Evolutionary conservation across 345 rosid genomes (phyloP), one percentile per base, ranked within the genome.

Genomic region (Lepidium africanum): DNA sequence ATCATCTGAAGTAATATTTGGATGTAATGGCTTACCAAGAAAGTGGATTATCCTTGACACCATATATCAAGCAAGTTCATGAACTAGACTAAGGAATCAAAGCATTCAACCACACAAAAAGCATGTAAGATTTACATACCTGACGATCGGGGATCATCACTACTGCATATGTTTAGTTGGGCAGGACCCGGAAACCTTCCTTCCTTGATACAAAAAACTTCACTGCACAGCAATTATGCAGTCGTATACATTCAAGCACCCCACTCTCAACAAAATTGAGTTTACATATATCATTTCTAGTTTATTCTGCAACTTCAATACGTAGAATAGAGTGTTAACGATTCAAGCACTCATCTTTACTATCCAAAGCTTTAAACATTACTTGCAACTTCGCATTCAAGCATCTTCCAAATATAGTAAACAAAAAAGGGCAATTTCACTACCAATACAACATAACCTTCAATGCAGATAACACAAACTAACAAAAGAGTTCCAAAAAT

Each of bases 401-500:
- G 23, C 19, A 50, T 41, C 40, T 65, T 41, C 43, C 15, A 42
- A 59, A 36, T 25, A 23, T 8, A 66, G 72, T 42, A 10, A 15
- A n/a, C 0, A 14, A 47, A 37, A 14, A 4, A 23, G 17, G 37
- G 53, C 3, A 30, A 48, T 35, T 27, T 38, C 45, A 47, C n/a
- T 59, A 66, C 41, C 52, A 67, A 13, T 60, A 37, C 38, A 74
- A 74, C 58, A 45, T n/a, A 3, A 67, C 23, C 66, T 52, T 36
- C 51, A 74, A 25, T 51, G 36, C 50, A 60, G 33, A 53, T 43
- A 27, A 40, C 10, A 11, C 5, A 33, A 64, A 55, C 36, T 40
- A 57, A 65, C 72, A 59, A 59, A 35, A 73, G 72, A 51, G 62
- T 59, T 73, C 63, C 57, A 30, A 73, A 73, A 51, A 67, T 17